Evolutionary conservation across 257 asterid genomes (phyloP).

Genomic region (Solanum arcanum): DNA sequence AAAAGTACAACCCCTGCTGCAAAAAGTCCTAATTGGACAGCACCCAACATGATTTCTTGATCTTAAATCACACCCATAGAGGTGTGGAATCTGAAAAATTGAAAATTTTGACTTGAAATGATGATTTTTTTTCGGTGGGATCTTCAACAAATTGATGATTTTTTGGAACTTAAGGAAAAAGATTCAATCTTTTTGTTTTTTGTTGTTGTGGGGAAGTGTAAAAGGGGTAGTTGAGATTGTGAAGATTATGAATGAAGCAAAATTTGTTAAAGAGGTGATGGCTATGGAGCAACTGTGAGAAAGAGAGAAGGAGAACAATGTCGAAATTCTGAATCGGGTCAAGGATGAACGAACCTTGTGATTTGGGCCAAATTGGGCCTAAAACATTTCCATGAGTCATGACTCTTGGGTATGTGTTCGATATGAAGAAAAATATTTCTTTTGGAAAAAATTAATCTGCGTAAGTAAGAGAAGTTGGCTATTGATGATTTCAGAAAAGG

Average conservation of each 20-base stretch:
- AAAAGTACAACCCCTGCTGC: constrained; percentile 90
- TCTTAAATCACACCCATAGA: background rate
- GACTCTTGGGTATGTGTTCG: background rate
- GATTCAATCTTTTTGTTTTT: background rate
- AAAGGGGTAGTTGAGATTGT: background rate
- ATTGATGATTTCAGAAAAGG: background rate
- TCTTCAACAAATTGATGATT: background rate
- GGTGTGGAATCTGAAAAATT: background rate
- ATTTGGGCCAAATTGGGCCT: background rate
- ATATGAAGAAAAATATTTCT: background rate
- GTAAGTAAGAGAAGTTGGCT: background rate
- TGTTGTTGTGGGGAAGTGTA: background rate
- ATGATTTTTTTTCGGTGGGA: background rate
- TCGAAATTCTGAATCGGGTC: background rate
- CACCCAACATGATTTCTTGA: constrained; percentile 58
- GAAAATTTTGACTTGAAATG: background rate
- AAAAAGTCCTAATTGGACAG: constrained; percentile 78
- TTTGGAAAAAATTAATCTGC: too few species aligned
- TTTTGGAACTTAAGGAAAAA: background rate
- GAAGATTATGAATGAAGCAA: background rate
- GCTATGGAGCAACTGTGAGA: background rate
- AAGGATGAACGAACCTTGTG: background rate
- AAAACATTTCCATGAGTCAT: background rate
- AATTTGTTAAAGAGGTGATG: background rate
- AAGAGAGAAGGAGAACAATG: background rate